Evolutionary conservation across 768 basidiomycete species (phyloP).

Genomic region (Mycena haematopus): DNA sequence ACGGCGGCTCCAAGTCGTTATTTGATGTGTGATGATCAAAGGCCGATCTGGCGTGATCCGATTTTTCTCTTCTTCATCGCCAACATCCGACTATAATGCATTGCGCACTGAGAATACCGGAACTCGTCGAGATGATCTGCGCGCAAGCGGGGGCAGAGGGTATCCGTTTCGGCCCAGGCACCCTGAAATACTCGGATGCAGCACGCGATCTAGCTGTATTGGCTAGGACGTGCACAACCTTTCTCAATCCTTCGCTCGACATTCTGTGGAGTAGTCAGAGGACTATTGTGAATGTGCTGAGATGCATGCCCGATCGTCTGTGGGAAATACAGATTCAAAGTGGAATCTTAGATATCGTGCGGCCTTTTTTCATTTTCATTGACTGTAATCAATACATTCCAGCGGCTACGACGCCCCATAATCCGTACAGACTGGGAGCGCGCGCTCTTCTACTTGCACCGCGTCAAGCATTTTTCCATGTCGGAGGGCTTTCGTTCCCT

Average conservation of each 20-base stretch:
- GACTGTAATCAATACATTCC: no score
- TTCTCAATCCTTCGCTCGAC: neutral
- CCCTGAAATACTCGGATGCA: neutral
- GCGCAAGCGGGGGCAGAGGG: neutral
- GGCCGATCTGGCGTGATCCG: no score
- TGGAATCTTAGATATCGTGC: no score
- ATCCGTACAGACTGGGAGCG: neutral
- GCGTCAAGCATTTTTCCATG: neutral
- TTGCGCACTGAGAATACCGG: neutral
- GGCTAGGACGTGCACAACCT: neutral
- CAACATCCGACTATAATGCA: no score
- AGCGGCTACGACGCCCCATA: neutral
- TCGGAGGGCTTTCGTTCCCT: neutral
- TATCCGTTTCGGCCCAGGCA: no score
- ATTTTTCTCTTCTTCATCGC: no score
- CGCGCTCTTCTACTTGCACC: neutral
- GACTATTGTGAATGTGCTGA: neutral
- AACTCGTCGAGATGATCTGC: slow-evolving; percentile 8
- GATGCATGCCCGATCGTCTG: neutral
- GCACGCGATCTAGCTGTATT: neutral
- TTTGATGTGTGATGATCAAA: no score
- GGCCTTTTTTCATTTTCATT: no score
- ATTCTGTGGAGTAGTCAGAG: neutral
- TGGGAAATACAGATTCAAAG: slow-evolving; percentile 1
- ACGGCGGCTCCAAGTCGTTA: no score